These are phyloP conservation scores for Hyphopichia burtonii DNA, from an alignment of 1,139 yeast genomes.

Conservation along the genomic window DNA sequence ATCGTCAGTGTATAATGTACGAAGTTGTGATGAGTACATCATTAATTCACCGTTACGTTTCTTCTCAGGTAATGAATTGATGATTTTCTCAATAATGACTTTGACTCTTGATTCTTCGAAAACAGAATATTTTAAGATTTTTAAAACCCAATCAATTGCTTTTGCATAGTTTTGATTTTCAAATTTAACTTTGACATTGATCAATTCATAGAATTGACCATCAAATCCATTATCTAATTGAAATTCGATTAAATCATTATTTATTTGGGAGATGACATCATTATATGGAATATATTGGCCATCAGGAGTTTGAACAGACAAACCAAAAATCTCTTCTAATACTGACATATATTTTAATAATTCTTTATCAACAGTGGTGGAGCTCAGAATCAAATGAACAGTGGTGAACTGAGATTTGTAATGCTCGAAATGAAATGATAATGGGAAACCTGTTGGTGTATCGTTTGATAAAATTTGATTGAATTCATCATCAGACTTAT, in stretches of 20 bases:
- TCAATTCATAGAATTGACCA: conserved; percentile 62
- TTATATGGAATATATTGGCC: conserved; percentile 66
- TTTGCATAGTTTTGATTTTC: conserved; percentile 59
- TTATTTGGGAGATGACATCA: conserved; percentile 68
- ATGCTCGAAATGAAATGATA: conserved; percentile 77
- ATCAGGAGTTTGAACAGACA: conserved; percentile 67
- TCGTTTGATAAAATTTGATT: conserved; percentile 31
- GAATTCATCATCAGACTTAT: conserved; percentile 23
- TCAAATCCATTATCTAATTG: conserved; percentile 58
- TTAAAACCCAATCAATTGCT: conserved; percentile 76
- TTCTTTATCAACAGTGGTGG: conserved; percentile 55
- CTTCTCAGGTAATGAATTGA: conserved; percentile 73
- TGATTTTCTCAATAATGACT: conserved; percentile 68
- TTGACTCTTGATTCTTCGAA: conserved; percentile 74
- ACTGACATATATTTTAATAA: conserved; percentile 68
- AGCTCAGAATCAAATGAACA: conserved; percentile 64
- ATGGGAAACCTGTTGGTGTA: conserved; percentile 54
- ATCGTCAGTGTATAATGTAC: conserved; percentile 52
- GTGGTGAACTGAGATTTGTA: conserved; percentile 79
- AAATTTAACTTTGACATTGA: conserved; percentile 62
- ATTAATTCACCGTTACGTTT: conserved; percentile 79
- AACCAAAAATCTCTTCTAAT: conserved; percentile 61
- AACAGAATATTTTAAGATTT: conserved; percentile 60
- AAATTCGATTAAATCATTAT: conserved; percentile 68
- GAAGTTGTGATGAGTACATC: conserved; percentile 61